Percentiles rank a stretch among this genome's conserved stretches.
phyloP scores from a whole-genome alignment of 164 flowering plant species.

The Berberis vulgaris region DNA sequence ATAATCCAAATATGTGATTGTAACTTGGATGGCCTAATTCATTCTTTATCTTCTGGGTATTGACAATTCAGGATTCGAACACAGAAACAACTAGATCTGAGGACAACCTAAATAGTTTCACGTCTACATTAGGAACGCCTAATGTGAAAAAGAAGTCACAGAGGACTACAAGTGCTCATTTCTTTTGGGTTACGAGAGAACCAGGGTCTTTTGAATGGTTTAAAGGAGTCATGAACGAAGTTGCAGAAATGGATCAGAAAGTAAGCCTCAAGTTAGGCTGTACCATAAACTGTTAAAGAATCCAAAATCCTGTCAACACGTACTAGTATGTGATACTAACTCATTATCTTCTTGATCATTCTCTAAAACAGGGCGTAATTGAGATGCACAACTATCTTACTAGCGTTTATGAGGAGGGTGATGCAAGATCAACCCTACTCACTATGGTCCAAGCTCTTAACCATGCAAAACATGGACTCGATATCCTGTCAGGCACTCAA shows the following conservation, averaged over 20 bases:
- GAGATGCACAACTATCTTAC: conserved; percentile 96
- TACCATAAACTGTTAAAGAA: too few relatives aligned
- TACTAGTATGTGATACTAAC: neutral
- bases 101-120: conserved; percentile 51
- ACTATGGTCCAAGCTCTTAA: conserved; percentile 95
- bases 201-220: conserved; percentile 97
- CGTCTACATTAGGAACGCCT: conserved; percentile 38
- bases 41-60: neutral
- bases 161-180: conserved; percentile 66
- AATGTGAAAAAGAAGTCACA: conserved; percentile 44
- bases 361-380: conserved; percentile 57
- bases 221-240: conserved; percentile 92
- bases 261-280: conserved; percentile 22
- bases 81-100: conserved; percentile 64
- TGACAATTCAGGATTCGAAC: conserved; percentile 49
- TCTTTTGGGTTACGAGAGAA: conserved; percentile 98
- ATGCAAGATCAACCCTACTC: conserved; percentile 90
- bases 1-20: neutral
- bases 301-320: too few relatives aligned
- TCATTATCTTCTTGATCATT: neutral
- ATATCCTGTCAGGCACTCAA: conserved; percentile 87
- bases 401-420: conserved; percentile 95
- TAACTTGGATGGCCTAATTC: neutral
- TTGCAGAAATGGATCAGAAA: conserved; percentile 83
- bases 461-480: conserved; percentile 96